These are phyloP conservation scores for Pleurotus pulmonarius DNA, from an alignment of 768 basidiomycete species.

Conservation along the genomic window DNA sequence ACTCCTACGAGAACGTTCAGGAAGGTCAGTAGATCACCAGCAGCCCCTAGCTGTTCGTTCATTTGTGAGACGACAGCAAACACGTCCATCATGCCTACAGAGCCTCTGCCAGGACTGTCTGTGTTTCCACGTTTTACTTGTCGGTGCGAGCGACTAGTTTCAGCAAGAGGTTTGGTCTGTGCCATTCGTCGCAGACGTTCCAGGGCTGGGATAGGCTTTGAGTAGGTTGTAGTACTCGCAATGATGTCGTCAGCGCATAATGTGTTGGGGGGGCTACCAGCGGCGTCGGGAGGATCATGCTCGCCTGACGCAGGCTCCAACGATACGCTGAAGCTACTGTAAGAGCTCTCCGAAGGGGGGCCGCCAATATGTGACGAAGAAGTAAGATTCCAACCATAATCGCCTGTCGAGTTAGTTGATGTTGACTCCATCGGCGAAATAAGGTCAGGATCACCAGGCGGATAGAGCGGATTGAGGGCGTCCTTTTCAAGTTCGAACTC, in stretches of 20 bases:
- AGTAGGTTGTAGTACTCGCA: constrained; percentile 66
- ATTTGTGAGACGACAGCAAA: constrained; percentile 77
- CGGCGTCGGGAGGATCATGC: constrained; percentile 1
- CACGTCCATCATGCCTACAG: constrained; percentile 71
- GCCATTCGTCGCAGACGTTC: constrained; percentile 58
- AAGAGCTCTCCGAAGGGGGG: neutral
- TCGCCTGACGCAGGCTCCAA: neutral
- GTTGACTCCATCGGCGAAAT: neutral
- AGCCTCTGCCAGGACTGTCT: constrained; percentile 13
- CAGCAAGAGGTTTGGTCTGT: constrained; percentile 9
- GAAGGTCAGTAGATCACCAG: constrained; percentile 62
- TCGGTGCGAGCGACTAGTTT: neutral
- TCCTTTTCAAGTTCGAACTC: constrained; percentile 82
- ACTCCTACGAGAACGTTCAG: constrained; percentile 69
- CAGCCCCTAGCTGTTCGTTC: constrained; percentile 72
- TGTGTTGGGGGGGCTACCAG: constrained; percentile 33
- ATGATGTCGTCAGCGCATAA: constrained; percentile 50
- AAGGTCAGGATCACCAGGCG: constrained; percentile 21
- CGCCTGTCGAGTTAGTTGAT: neutral
- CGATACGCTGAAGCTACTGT: neutral
- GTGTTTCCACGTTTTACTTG: neutral
- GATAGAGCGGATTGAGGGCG: constrained; percentile 65
- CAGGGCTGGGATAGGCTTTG: constrained; percentile 67
- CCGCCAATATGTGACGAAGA: neutral
- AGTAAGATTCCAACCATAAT: neutral